Evolutionary conservation across 192 early-diverging fungal genomes (phyloP), one percentile per base, ranked within the genome.

Genomic region (Coemansia sp.): DNA sequence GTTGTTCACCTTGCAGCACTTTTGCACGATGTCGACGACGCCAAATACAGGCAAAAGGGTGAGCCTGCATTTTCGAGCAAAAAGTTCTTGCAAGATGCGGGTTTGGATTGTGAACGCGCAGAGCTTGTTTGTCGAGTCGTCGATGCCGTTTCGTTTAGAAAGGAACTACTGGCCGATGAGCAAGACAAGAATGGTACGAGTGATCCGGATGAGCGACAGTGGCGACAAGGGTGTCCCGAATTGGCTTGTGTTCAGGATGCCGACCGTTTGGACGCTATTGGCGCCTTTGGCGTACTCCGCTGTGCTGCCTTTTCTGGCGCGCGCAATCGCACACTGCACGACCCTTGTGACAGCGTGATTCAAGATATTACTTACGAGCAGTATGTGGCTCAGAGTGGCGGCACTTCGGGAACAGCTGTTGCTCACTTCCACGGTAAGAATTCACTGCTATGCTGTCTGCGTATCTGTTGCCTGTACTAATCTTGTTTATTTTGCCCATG

Each of bases 171-270:
- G 1, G 68, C 79, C 24, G 73, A 79, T 46, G 83, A 85, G 33
- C 75, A 67, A 9, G 78, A 82, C 42, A 34, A 9, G 36, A 47
- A 59, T 34, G 76, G 80, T 5, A 60, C 55, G 10, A 55, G 63
- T 46, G 71, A 75, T 52, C 15, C 52, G 5, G 78, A 73, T 16
- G 68, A 84, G 62, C 74, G 76, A 7, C 20, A 75, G 40, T 92
- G 89, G 89, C 78, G 88, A 13, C 60, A 82, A 20, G 46, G 63
- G 12, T 90, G 89, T 62, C 55, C 79, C 47, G 90, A 92, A 66
- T 70, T 90, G 54, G 87, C 88, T 43, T 86, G 87, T 71, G 90
- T 92, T 16, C 91, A 92, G 76, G 91, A 92, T 69, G 91, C 91
- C 3, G 91, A 92, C 65, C 88, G 90, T 36, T 65, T 92, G 62